phyloP scores from a whole-genome alignment of 202 grass and related monocot genomes.

The Alloteropsis angusta region DNA sequence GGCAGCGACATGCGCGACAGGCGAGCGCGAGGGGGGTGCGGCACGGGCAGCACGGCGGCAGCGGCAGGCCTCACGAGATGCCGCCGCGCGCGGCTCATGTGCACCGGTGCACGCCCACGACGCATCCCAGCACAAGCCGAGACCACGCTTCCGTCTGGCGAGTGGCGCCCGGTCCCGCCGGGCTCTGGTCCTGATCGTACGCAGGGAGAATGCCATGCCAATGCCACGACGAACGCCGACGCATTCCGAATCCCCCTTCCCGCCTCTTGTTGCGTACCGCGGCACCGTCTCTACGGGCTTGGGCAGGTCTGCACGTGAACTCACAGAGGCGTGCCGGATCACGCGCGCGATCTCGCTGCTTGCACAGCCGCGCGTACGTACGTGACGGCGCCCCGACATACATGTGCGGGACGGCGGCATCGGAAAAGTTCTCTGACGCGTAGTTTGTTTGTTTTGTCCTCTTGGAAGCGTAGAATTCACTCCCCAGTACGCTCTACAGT shows the following conservation, averaged over 20 bases:
- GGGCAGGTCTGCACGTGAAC: constrained; percentile 4
- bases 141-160: neutral
- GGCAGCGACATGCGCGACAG: neutral
- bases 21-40: neutral
- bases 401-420: neutral
- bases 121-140: neutral
- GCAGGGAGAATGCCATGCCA: neutral
- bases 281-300: neutral
- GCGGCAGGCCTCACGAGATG: neutral
- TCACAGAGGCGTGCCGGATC: neutral
- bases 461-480: neutral
- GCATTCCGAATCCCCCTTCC: neutral
- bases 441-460: neutral
- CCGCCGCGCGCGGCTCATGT: constrained; percentile 15
- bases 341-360: neutral
- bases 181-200: neutral
- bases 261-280: neutral
- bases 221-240: neutral
- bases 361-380: neutral
- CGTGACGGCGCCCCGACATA: neutral
- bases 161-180: neutral
- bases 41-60: neutral
- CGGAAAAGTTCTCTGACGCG: neutral
- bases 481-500: neutral
- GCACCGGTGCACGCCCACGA: constrained; percentile 5